Evolutionary conservation across 768 basidiomycete species (phyloP).

Genomic region (Piloderma croceum): DNA sequence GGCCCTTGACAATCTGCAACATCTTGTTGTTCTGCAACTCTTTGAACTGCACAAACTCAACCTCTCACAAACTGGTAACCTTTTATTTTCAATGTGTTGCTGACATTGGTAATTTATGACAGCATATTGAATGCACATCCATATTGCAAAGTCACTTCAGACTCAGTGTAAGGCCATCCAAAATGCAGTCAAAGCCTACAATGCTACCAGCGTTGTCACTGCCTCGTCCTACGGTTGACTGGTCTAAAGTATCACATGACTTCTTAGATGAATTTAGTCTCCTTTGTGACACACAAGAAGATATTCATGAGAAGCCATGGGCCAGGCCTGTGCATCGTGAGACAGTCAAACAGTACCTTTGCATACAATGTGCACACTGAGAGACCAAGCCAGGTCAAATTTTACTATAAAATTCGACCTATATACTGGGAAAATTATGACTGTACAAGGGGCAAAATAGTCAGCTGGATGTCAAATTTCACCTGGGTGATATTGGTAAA

Average conservation of each 20-base stretch:
- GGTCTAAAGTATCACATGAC: conserved; percentile 21
- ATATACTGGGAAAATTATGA: too few species aligned
- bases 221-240: conserved; percentile 19
- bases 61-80: conserved; percentile 20
- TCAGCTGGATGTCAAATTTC: too few species aligned
- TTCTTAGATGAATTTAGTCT: conserved; percentile 28
- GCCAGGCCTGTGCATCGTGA: conserved; percentile 15
- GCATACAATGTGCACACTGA: conserved; percentile 15
- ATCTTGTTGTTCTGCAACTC: conserved; percentile 28
- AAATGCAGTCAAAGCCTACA: conserved; percentile 26
- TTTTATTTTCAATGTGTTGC: not conserved
- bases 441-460: too few species aligned
- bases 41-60: conserved; percentile 37
- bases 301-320: conserved; percentile 23
- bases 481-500: too few species aligned
- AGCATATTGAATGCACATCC: conserved; percentile 27
- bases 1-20: conserved; percentile 28
- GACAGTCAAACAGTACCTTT: conserved; percentile 15
- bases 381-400: too few species aligned
- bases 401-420: too few species aligned
- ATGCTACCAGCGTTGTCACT: conserved; percentile 19
- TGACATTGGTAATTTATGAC: not conserved
- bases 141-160: conserved; percentile 27
- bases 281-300: conserved; percentile 19
- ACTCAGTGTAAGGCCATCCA: too few species aligned